These are phyloP conservation scores for Paxillus ammoniavirescens DNA, from an alignment of 768 basidiomycete species.

Conservation along the genomic window DNA sequence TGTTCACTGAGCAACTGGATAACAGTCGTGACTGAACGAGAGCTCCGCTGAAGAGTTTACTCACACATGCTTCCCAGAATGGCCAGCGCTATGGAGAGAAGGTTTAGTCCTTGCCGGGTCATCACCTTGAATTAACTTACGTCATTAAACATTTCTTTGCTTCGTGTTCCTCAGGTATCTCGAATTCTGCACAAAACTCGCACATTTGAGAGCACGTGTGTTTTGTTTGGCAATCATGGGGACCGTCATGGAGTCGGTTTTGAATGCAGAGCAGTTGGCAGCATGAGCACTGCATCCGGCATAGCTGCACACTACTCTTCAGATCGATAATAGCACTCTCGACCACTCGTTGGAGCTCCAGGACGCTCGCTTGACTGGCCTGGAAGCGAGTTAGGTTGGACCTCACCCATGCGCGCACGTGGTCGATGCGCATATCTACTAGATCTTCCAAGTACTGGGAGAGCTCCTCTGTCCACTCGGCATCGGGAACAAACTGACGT, in stretches of 20 bases:
- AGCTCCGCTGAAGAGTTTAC: slow-evolving; percentile 17
- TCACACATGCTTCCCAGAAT: slow-evolving; percentile 54
- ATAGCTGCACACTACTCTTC: slow-evolving; percentile 49
- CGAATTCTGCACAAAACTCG: slow-evolving; percentile 37
- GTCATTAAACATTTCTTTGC: slow-evolving; percentile 40
- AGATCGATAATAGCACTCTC: slow-evolving; percentile 45
- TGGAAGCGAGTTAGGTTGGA: slow-evolving; percentile 51
- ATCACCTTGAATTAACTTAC: slow-evolving; percentile 33
- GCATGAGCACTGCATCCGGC: slow-evolving; percentile 43
- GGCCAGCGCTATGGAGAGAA: slow-evolving; percentile 46
- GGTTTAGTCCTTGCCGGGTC: neutral
- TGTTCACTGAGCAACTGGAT: slow-evolving; percentile 48
- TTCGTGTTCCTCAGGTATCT: slow-evolving; percentile 26
- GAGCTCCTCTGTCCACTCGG: slow-evolving; percentile 42
- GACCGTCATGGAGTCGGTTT: slow-evolving; percentile 42
- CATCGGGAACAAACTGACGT: slow-evolving; percentile 38
- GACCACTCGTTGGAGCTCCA: slow-evolving; percentile 41
- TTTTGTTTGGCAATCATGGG: slow-evolving; percentile 49
- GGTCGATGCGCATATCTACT: slow-evolving; percentile 43
- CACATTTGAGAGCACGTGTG: slow-evolving; percentile 48
- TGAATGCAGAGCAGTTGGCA: slow-evolving; percentile 53
- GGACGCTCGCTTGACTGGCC: slow-evolving; percentile 42
- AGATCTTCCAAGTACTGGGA: slow-evolving; percentile 39
- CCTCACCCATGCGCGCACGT: slow-evolving; percentile 50
- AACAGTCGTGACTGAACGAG: neutral